Base-by-base conservation (phyloP, 2,329 filamentous ascomycete species). In the Colletotrichum tamarilloi region DNA sequence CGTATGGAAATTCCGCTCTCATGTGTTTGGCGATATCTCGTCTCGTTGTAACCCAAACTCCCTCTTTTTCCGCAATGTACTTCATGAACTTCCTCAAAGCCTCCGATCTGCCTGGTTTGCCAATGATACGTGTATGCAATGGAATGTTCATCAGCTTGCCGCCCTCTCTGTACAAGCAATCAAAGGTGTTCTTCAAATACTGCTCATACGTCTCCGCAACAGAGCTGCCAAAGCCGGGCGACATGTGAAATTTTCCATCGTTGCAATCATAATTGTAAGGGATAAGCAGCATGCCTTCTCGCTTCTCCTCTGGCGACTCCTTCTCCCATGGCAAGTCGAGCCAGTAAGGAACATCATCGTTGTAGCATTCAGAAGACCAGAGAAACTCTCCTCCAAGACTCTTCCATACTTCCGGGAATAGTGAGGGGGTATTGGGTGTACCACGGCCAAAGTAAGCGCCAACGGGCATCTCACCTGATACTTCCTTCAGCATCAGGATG, bases 201-300 rank as follows among this genome's bases (percentile, higher is more conserved):
- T 83, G 78, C 63, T 84, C 83, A 63, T 85, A 85, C 24, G 77
- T 77, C 72, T 79, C 77, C 6, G 79, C 84, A 28, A 81, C 81
- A 16, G 79, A 82, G 55, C 79, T 82, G 26, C 81, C 80, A 68
- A 85, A 85, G 2, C 83, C 84, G 5, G 83, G 82, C 12, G 81
- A 79, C 82, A 84, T 84, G 72, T 85, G 83, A 59, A 85, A 85
- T 67, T 85, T 85, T 1, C 83, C 83, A 72, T 85, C 83, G 60
- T 84, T 84, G 76, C 80, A 81, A 72, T 83, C 81, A 75, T 83
- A 83, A 64, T 76, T 81, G 73, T 83, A 83, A 0, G 81, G 81
- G 22, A 84, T 79, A 22, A 84, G 76, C 14, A 84, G 78, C 76
- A 84, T 79, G 5, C 83, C 83, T 66, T 84, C 80, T 28, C 79